Evolutionary conservation across 2,329 filamentous ascomycete species (phyloP).

Genomic region (Xylaria sp.): DNA sequence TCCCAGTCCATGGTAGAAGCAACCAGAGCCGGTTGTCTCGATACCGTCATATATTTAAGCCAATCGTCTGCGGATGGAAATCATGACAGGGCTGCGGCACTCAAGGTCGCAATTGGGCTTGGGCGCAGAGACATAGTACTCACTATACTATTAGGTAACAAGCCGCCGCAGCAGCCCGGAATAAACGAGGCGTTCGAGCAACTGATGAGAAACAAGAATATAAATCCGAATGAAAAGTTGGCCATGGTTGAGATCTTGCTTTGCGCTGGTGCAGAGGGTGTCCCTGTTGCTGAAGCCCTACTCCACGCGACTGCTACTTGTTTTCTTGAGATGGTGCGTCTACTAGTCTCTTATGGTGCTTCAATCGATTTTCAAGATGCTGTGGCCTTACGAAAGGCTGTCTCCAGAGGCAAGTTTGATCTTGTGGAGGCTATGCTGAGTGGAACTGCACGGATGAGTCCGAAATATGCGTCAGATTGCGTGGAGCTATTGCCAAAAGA

Average conservation of each 20-base stretch:
- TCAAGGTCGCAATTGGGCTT: constrained; percentile 55
- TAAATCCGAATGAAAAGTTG: constrained; percentile 56
- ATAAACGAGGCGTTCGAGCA: constrained; percentile 58
- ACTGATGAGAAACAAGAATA: constrained; percentile 52
- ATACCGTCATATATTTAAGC: constrained; percentile 57
- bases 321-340: constrained; percentile 59
- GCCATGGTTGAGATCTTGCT: constrained; percentile 61
- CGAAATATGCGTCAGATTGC: constrained; percentile 56
- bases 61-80: constrained; percentile 60
- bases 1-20: constrained; percentile 61
- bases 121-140: constrained; percentile 60
- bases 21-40: constrained; percentile 53
- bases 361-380: constrained; percentile 61
- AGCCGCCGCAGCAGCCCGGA: constrained; percentile 54
- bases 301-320: constrained; percentile 54
- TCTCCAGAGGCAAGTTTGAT: constrained; percentile 52
- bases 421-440: constrained; percentile 55
- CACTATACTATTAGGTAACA: constrained; percentile 58
- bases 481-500: constrained; percentile 56
- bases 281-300: constrained; percentile 54
- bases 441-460: constrained; percentile 50
- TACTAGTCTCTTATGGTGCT: constrained; percentile 60
- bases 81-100: constrained; percentile 56
- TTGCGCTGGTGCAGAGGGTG: constrained; percentile 62
- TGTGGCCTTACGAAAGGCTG: constrained; percentile 54